Base-by-base conservation (phyloP, 805 yeast genomes). In the Monosporozyma aerobia region DNA sequence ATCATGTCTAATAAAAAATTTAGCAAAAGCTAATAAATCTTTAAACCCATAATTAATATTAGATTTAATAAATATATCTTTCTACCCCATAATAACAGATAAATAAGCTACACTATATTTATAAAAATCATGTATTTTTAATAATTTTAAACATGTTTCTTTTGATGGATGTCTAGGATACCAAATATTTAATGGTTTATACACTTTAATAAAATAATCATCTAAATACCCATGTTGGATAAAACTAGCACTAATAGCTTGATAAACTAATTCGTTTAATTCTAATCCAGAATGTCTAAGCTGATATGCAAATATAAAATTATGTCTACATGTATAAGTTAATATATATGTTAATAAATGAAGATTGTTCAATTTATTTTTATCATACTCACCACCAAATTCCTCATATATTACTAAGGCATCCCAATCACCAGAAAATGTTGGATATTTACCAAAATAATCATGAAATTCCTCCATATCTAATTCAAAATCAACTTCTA, bases 81-180 rank as follows among this genome's bases (percentile, higher is more conserved):
- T 16, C 49, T 44, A 47, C 1, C 43, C 40, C 10, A 29, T 10
- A 13, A 47, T 23, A 23, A 23, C 22, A 11, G 43, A 33, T 44
- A 44, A 25, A 25, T 44, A n/a, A 3, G 46, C 46, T 3, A 44
- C 46, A 27, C 46, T 44, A 48, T 30, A 48, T 30, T 48, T 48
- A 48, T 48, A 48, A 13, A 29, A 30, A 41, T 41, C 41, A 41
- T 43, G 25, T 13, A 32, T 22, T n/a, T 49, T n/a, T 7, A 49
- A 32, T 22, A 49, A 49, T 33, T 49, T 49, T n/a, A 43, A 10
- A 49, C 51, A 49, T 8, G 35, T 49, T 22, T 49, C 51, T 27
- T 43, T 41, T 11, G 29, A 29, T 16, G 51, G 47, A 25, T 19
- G 22, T 19, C 23, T 41, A 22, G 51, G 43, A 49, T 49, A 49